Percentiles rank a stretch among this genome's conserved stretches.
Conservation (phyloP, 148 eudicot genomes). For the Camellia granthamiana region DNA sequence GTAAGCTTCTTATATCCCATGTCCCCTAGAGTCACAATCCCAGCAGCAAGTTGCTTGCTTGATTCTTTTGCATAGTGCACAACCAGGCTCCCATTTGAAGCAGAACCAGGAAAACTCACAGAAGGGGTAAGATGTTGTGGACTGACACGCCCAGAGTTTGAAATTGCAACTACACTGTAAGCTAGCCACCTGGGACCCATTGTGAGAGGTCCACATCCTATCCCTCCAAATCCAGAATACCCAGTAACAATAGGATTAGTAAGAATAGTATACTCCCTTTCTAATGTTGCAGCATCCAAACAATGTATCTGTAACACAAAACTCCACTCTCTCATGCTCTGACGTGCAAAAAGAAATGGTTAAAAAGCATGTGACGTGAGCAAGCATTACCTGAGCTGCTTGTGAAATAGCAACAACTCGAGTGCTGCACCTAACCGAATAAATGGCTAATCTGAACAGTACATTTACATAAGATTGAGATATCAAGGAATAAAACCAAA, state of each 20-base stretch:
- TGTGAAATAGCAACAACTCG: conserved; percentile 72
- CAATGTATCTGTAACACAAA: conserved; percentile 61
- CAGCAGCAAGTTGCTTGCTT: conserved; percentile 86
- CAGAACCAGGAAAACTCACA: conserved; percentile 34
- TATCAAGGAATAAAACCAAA: conserved; percentile 67
- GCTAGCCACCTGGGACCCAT: conserved; percentile 95
- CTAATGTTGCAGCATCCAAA: conserved; percentile 74
- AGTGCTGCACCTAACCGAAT: conserved; percentile 75
- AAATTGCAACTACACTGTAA: conserved; percentile 58
- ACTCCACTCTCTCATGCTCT: background rate
- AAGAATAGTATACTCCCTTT: conserved; percentile 65
- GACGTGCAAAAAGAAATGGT: background rate
- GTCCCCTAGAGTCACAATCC: conserved; percentile 74
- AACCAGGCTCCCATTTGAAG: conserved; percentile 65
- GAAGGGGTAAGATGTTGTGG: conserved; percentile 65
- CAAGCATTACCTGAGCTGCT: conserved; percentile 68
- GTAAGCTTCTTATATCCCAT: conserved; percentile 72
- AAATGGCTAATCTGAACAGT: conserved; percentile 60
- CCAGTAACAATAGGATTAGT: conserved; percentile 65
- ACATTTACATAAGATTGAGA: conserved; percentile 60
- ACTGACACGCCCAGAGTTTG: conserved; percentile 50
- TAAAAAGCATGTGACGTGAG: background rate
- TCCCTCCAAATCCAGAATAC: conserved; percentile 44
- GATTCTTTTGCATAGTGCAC: conserved; percentile 84
- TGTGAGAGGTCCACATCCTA: conserved; percentile 84